A percentile compares a stretch with the other conserved stretches of the same genome.
Conservation (phyloP, 2,329 filamentous ascomycete genomes). For the Cladosporium oxysporum region DNA sequence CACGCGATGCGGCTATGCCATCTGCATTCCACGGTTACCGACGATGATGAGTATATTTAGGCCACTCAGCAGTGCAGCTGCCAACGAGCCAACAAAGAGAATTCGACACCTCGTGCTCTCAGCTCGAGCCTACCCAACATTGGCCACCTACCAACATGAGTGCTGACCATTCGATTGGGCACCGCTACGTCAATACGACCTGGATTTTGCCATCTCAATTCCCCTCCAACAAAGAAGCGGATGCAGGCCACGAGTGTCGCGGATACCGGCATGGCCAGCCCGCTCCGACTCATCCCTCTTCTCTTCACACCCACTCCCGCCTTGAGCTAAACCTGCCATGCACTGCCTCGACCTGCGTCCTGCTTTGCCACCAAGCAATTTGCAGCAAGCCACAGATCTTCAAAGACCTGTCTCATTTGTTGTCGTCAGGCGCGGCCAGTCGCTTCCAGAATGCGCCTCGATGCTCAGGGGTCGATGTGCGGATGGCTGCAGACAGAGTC, state of each 20-base stretch:
- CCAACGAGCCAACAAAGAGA: constrained; percentile 17
- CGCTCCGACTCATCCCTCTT: constrained; percentile 1
- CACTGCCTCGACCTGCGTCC: constrained; percentile 9
- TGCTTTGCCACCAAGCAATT: constrained; percentile 3
- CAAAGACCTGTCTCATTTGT: constrained; percentile 15
- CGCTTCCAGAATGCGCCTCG: constrained; percentile 21
- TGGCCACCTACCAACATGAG: neutral
- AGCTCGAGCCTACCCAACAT: constrained; percentile 10
- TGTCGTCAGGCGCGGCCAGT: constrained; percentile 16
- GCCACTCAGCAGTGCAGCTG: constrained; percentile 11
- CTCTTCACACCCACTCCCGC: constrained; percentile 8
- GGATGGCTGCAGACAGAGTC: constrained; percentile 7
- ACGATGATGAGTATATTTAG: constrained; percentile 9
- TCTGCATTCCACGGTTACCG: constrained; percentile 2
- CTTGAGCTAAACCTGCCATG: neutral
- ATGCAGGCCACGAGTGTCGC: constrained; percentile 13
- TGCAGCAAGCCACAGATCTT: constrained; percentile 14
- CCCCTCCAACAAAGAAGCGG: constrained; percentile 8
- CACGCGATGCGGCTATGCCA: constrained; percentile 4
- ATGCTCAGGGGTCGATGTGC: constrained; percentile 11
- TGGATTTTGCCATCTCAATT: neutral
- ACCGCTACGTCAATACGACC: neutral
- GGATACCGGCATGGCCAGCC: constrained; percentile 13
- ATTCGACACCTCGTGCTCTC: neutral
- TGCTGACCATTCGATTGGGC: constrained; percentile 19